Conservation (phyloP, 73 alveolate genomes). For the Strombidium stylifer region DNA sequence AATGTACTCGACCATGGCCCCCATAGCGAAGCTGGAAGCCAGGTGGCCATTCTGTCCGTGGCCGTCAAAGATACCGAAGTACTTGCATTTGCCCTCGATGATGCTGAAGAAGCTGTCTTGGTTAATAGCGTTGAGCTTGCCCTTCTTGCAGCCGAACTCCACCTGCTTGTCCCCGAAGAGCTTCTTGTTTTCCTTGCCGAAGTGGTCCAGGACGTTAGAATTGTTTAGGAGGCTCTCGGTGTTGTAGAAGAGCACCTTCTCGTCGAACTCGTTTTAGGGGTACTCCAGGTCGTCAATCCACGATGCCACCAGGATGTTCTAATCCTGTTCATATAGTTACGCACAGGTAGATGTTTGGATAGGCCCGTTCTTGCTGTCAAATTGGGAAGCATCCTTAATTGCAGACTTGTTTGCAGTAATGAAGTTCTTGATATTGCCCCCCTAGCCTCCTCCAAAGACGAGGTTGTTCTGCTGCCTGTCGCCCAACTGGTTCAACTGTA, state of each 20-base stretch:
- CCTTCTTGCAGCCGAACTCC: slow-evolving; percentile 57
- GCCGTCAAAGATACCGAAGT: slow-evolving; percentile 77
- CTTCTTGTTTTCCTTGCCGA: slow-evolving; percentile 5
- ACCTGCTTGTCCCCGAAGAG: slow-evolving; percentile 22
- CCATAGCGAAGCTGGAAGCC: slow-evolving; percentile 59
- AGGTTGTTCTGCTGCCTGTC: too few species aligned
- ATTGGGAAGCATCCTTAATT: too few species aligned
- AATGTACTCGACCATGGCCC: slow-evolving; percentile 48
- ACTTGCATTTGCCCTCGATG: slow-evolving; percentile 42
- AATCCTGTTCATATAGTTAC: too few species aligned
- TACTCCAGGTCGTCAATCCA: slow-evolving; percentile 38
- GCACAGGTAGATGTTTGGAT: too few species aligned
- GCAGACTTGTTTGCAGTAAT: too few species aligned
- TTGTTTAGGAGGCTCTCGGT: not conserved
- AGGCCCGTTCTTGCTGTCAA: too few species aligned
- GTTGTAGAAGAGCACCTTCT: not conserved
- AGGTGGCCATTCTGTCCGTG: slow-evolving; percentile 81
- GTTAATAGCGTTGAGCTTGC: slow-evolving; percentile 26
- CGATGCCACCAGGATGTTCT: slow-evolving; percentile 28
- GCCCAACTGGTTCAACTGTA: too few species aligned
- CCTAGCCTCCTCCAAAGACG: too few species aligned
- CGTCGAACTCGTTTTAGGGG: slow-evolving; percentile 29
- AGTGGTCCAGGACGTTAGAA: not conserved
- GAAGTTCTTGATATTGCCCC: too few species aligned
- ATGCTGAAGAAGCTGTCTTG: slow-evolving; percentile 59